These are phyloP conservation scores for Talaromyces sp. DNA, from an alignment of 2,329 filamentous ascomycete genomes.

Conservation along the genomic window DNA sequence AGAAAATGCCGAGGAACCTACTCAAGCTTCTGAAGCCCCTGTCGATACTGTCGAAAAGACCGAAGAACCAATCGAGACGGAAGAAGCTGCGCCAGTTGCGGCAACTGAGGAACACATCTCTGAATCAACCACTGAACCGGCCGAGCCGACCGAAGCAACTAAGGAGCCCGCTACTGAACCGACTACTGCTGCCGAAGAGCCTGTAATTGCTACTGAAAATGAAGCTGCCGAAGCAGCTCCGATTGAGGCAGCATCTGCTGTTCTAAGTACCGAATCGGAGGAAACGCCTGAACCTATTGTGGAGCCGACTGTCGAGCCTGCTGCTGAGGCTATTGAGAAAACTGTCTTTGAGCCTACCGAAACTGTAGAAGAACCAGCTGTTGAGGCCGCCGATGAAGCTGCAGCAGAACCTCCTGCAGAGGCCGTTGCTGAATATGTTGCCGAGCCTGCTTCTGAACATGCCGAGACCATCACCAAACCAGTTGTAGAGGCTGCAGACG, in stretches of 20 bases:
- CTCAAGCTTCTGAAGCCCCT: background rate
- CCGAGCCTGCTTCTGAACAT: background rate
- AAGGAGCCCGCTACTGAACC: conserved; percentile 6
- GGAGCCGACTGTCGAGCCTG: background rate
- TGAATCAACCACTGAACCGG: background rate
- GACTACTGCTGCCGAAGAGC: background rate
- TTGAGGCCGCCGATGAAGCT: background rate
- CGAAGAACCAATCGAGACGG: background rate
- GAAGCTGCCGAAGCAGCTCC: background rate
- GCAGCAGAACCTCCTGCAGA: background rate
- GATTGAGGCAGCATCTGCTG: background rate
- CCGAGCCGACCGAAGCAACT: background rate
- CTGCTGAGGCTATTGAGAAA: background rate
- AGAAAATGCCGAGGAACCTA: background rate
- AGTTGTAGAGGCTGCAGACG: background rate
- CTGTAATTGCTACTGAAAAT: background rate
- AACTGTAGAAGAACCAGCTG: background rate
- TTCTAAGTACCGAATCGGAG: background rate
- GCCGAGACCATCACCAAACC: background rate
- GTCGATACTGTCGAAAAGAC: background rate
- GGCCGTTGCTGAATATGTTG: background rate
- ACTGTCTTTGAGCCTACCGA: background rate
- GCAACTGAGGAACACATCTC: background rate
- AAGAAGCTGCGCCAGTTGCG: background rate
- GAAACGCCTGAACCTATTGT: background rate